Base-by-base conservation (phyloP, 1,284 basidiomycete species). In the Ceratobasidium theobromae region DNA sequence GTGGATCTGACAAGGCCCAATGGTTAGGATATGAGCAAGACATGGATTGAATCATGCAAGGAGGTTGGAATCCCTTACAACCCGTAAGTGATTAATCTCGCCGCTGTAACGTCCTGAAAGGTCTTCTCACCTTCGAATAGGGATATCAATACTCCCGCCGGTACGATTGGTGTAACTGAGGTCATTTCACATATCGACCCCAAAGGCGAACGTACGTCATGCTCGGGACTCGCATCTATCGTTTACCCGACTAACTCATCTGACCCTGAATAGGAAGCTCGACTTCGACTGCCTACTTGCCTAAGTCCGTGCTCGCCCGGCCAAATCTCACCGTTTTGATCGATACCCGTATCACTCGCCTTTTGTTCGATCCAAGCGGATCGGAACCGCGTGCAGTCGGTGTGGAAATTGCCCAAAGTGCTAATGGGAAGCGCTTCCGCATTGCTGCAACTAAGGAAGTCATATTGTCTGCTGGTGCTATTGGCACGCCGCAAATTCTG, bases 241-340 rank as follows among this genome's bases (percentile, higher is more conserved):
- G 4, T 21, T 14, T 8, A 3, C 4, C 18, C 27, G 43, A 48
- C n/a, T 38, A 53, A 30, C 25, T 33, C 18, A 11, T 52, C 3
- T 58, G 3, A 21, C 43, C 18, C 43, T 46, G 12, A 51, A 38
- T 41, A 76, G 75, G 76, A 27, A 75, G 76, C 64, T 81, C 80
- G 4, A 70, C 76, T 0, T 77, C 79, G 0, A 74, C 75, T 4
- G 75, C 78, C 3, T 82, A 81, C 53, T 73, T 81, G 8, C 72
- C 72, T 1, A 65, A 69, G 0, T 70, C 72, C 6, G 75, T 80
- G 12, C 71, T 77, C 23, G 57, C 52, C 0, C 72, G 80, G 11
- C 72, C 75, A 1, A 82, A 82, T 67, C 74, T 81, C 1, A 75
- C 76, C 41, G 74, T 81, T 41, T 74, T 78, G 5, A 69, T 79